A percentile compares a stretch with the other conserved stretches of the same genome.
These are phyloP conservation scores for Citrus trifoliata DNA, from an alignment of 345 rosid species.

Conservation along the genomic window DNA sequence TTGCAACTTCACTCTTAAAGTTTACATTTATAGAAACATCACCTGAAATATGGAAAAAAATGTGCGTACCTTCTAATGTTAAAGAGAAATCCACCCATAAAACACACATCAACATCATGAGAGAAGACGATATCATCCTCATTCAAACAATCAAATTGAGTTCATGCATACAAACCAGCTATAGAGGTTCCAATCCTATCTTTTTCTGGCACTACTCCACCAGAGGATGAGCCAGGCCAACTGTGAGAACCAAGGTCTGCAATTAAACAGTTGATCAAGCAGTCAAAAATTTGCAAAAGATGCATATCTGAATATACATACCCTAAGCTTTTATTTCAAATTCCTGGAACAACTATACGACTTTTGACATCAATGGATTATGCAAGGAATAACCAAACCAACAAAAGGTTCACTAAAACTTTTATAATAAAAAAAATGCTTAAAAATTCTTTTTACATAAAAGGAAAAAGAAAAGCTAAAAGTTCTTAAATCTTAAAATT, in stretches of 20 bases:
- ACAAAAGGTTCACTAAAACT: not conserved
- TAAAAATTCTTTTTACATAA: not conserved
- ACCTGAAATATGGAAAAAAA: slow-evolving; percentile 29
- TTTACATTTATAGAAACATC: slow-evolving; percentile 40
- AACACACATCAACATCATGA: not conserved
- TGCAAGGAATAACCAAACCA: not conserved
- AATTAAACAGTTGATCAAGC: slow-evolving; percentile 14
- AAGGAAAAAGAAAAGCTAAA: not conserved
- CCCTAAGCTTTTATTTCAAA: not conserved
- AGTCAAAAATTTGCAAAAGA: slow-evolving; percentile 11
- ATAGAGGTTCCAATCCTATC: slow-evolving; percentile 40
- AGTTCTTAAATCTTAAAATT: not conserved
- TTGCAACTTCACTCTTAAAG: slow-evolving; percentile 33
- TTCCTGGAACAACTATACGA: not conserved
- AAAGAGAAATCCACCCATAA: not conserved
- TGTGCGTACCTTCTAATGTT: not conserved
- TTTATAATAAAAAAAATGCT: not conserved
- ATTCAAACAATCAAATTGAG: not conserved
- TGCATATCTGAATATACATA: not conserved
- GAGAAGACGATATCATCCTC: not conserved
- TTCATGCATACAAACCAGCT: slow-evolving; percentile 40
- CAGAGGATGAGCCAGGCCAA: slow-evolving; percentile 59
- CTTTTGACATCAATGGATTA: not conserved
- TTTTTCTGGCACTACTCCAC: slow-evolving; percentile 32
- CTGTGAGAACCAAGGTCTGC: slow-evolving; percentile 54